These are phyloP conservation scores for Arthrobotrys musiformis DNA, from an alignment of 2,329 filamentous ascomycete genomes.

Conservation along the genomic window DNA sequence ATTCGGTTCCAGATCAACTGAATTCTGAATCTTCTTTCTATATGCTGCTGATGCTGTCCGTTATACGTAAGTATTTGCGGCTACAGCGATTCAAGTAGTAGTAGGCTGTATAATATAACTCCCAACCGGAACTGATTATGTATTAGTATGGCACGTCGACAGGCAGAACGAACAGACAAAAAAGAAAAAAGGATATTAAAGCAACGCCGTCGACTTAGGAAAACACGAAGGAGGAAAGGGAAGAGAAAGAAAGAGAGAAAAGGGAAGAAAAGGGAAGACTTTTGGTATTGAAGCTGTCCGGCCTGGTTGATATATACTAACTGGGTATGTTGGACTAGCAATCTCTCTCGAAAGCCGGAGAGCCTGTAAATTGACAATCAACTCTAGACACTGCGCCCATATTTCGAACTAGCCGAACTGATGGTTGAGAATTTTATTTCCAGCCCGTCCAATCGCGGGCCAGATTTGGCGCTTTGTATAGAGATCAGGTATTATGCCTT, in stretches of 20 bases:
- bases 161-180: conserved; percentile 32
- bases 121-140: conserved; percentile 35
- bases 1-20: conserved; percentile 49
- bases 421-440: conserved; percentile 55
- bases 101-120: conserved; percentile 31
- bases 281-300: conserved; percentile 37
- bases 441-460: conserved; percentile 41
- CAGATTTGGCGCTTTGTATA: conserved; percentile 54
- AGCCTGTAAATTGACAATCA: conserved; percentile 41
- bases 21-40: conserved; percentile 2
- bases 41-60: not conserved
- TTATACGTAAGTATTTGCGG: conserved; percentile 5
- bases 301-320: conserved; percentile 54
- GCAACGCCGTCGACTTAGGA: conserved; percentile 46
- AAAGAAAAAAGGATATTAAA: conserved; percentile 50
- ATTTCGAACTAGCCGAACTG: conserved; percentile 34
- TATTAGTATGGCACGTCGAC: conserved; percentile 39
- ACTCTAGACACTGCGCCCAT: conserved; percentile 33
- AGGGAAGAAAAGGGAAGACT: conserved; percentile 11
- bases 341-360: conserved; percentile 41
- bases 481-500: conserved; percentile 43
- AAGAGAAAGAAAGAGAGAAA: not conserved
- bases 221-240: conserved; percentile 33
- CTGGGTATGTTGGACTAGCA: conserved; percentile 20
- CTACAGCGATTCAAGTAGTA: not conserved